Base-by-base conservation (phyloP, 768 basidiomycete species). In the Trametes sanguinea region DNA sequence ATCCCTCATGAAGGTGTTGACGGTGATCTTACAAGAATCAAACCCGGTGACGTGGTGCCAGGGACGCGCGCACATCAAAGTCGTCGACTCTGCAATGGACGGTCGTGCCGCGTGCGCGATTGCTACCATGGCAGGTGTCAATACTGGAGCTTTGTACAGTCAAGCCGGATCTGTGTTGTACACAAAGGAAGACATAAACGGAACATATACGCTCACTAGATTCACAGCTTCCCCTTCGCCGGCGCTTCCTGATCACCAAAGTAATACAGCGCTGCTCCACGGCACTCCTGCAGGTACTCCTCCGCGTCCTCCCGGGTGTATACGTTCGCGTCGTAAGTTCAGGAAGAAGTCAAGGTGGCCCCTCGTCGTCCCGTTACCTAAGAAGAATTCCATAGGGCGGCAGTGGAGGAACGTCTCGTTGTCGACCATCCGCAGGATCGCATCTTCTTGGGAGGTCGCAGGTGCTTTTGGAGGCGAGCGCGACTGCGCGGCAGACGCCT, bases 261-360 rank as follows among this genome's bases (percentile, higher is more conserved):
- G 58, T 75, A 78, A 65, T 69, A 74, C 32, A 70, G 37, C 9
- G 74, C 61, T 0, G 76, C 79, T 9, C 57, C 65, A 39, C 64
- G 72, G 4, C 83, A 73, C 61, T 85, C 83, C 8, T 72, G 67
- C 52, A 85, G 59, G 80, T 82, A 85, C 68, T 83, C 83, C 7
- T 56, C 65, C 6, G 83, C 74, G 8, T 78, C 62, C 1, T 57
- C 72, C 4, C 75, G 72, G 2, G 79, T 75, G 48, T 77, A 84
- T 4, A 81, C 79, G 63, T 85, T 82, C 6, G 67, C 71, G 51
- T 86, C 84, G 65, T 74, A 80, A 80, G 63, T 56, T 76, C 4
- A 75, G 46, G 13, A 66, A 57, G 29, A 84, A 48, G 1, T 59
- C 58, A 40, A 86, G 59, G 39, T 72, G 69, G 35, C 75, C 68